phyloP scores from a whole-genome alignment of 129 eudicot species.

The Oenanthe sinensis region DNA sequence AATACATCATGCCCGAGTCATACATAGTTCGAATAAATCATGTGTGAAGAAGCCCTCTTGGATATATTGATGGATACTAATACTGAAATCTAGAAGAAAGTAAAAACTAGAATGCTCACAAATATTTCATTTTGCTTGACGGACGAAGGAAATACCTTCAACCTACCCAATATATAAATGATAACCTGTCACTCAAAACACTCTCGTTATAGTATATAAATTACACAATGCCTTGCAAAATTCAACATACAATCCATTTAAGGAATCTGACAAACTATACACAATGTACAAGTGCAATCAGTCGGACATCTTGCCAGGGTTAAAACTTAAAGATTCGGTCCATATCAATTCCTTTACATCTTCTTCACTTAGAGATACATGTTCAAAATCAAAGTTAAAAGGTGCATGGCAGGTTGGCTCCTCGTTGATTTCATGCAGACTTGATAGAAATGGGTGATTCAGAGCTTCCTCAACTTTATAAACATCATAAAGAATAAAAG shows the following conservation, averaged over 20 bases:
- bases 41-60: too few species aligned
- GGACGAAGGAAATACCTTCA: neutral
- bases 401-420: conserved; percentile 79
- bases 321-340: conserved; percentile 62
- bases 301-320: conserved; percentile 41
- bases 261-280: neutral
- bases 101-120: too few species aligned
- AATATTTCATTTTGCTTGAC: too few species aligned
- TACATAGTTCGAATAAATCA: too few species aligned
- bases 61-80: too few species aligned
- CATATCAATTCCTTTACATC: conserved; percentile 83
- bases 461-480: conserved; percentile 78
- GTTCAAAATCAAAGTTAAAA: conserved; percentile 75
- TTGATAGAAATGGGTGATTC: conserved; percentile 63
- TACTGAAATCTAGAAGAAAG: too few species aligned
- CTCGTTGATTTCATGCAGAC: conserved; percentile 88
- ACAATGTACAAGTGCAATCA: conserved; percentile 8
- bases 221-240: neutral
- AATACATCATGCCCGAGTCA: too few species aligned
- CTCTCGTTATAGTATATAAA: neutral
- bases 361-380: conserved; percentile 63
- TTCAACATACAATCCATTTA: neutral
- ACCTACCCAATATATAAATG: too few species aligned
- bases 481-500: neutral
- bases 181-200: neutral